A percentile compares a stretch with the other conserved stretches of the same genome.
Evolutionary conservation across 495 filamentous ascomycete species (phyloP).

Genomic region (Xylaria sp.): DNA sequence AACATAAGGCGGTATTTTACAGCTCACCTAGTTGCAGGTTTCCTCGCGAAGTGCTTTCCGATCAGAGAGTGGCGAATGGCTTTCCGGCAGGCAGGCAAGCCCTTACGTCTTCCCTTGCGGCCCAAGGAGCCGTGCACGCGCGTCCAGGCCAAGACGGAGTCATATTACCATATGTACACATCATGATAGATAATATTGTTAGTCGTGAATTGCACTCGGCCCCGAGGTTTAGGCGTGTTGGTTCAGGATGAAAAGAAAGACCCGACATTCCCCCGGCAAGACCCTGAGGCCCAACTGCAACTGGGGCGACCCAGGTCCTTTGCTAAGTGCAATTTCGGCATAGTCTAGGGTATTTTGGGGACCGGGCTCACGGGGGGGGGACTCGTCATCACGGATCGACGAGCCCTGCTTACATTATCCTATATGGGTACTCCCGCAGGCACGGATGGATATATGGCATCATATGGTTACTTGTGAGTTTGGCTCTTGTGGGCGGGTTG

Average conservation of each 20-base stretch:
- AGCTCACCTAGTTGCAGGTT: not conserved
- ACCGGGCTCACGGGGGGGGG: not conserved
- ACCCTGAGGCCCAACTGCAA: not conserved
- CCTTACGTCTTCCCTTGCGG: not conserved
- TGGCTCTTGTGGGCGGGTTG: not conserved
- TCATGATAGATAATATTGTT: not conserved
- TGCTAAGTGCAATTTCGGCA: not conserved
- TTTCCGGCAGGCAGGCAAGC: not conserved
- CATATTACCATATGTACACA: not conserved
- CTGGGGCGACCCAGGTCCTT: not conserved
- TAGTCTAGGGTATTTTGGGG: not conserved
- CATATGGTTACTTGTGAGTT: not conserved
- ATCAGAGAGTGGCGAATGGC: not conserved
- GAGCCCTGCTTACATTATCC: not conserved
- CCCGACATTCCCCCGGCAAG: not conserved
- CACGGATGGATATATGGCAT: not conserved
- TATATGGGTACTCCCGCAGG: not conserved
- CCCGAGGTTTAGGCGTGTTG: not conserved
- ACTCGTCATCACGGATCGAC: constrained; percentile 14
- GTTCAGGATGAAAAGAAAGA: not conserved
- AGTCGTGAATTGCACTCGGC: not conserved
- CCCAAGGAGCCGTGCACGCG: constrained; percentile 2
- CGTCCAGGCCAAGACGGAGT: not conserved
- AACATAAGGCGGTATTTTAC: not conserved
- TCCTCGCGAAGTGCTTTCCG: not conserved